phyloP scores from a whole-genome alignment of 202 grass and related monocot genomes.

The Digitaria exilis region DNA sequence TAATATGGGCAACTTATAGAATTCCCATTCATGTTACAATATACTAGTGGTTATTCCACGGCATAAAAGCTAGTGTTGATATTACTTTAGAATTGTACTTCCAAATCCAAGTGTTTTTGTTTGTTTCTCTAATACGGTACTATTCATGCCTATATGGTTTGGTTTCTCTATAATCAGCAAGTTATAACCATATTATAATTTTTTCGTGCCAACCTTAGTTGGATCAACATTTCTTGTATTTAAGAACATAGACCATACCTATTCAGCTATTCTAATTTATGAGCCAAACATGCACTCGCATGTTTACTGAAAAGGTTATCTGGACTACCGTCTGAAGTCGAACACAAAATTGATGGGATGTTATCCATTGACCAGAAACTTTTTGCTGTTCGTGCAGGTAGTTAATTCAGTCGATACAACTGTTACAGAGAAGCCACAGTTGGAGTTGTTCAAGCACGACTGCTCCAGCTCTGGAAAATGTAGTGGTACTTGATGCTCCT shows the following conservation, averaged over 20 bases:
- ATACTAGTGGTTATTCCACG: constrained; percentile 23
- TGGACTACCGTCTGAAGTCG: neutral
- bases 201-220: neutral
- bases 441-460: constrained; percentile 63
- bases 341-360: constrained; percentile 7
- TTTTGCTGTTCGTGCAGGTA: constrained; percentile 48
- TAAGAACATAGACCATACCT: neutral
- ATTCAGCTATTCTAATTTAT: neutral
- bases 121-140: neutral
- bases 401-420: constrained; percentile 53
- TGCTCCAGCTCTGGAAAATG: constrained; percentile 69
- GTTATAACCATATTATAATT: neutral
- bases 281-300: neutral
- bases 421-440: constrained; percentile 39
- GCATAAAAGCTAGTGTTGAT: constrained; percentile 9
- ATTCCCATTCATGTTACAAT: constrained; percentile 5
- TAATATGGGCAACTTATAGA: neutral
- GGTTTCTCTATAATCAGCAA: neutral
- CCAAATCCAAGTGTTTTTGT: neutral
- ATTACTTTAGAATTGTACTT: neutral
- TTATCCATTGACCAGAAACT: constrained; percentile 7
- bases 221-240: constrained; percentile 5
- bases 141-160: constrained; percentile 4
- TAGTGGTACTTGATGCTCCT: constrained; percentile 67
- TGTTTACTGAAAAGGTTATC: neutral